Percentiles rank a stretch among this genome's conserved stretches.
These are phyloP conservation scores for Buxus sempervirens DNA, from an alignment of 164 flowering plant genomes.

Conservation along the genomic window DNA sequence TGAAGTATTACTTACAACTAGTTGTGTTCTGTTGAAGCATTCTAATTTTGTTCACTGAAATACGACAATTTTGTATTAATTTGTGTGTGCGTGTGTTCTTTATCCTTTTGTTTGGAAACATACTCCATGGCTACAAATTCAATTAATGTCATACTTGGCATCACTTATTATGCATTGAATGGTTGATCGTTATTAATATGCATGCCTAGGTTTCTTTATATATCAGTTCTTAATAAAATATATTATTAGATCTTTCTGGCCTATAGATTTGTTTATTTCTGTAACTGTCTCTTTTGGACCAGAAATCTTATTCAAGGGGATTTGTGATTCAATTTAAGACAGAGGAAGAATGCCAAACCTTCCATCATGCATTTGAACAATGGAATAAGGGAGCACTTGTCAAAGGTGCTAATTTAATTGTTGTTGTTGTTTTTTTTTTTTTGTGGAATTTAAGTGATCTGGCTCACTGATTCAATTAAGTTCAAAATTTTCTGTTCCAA, in stretches of 20 bases:
- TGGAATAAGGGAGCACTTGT: constrained; percentile 53
- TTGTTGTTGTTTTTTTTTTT: background rate
- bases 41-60: background rate
- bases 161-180: too few species aligned
- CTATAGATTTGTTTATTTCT: background rate
- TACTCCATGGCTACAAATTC: background rate
- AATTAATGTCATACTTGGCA: too few species aligned
- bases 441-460: too few species aligned
- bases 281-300: constrained; percentile 25
- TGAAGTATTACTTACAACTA: too few species aligned
- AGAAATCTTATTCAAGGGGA: constrained; percentile 69
- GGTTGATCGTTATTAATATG: too few species aligned
- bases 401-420: constrained; percentile 39
- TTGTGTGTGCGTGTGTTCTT: background rate
- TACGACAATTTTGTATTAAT: background rate
- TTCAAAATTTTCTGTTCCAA: background rate
- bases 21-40: too few species aligned
- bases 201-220: background rate
- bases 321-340: constrained; percentile 60
- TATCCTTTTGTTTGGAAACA: background rate
- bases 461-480: background rate
- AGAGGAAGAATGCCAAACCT: constrained; percentile 69
- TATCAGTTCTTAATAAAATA: background rate
- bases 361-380: constrained; percentile 72
- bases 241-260: background rate